A percentile compares a stretch with the other conserved stretches of the same genome.
phyloP scores from a whole-genome alignment of 2,329 filamentous ascomycete genomes.

The Erysiphe neolycopersici region DNA sequence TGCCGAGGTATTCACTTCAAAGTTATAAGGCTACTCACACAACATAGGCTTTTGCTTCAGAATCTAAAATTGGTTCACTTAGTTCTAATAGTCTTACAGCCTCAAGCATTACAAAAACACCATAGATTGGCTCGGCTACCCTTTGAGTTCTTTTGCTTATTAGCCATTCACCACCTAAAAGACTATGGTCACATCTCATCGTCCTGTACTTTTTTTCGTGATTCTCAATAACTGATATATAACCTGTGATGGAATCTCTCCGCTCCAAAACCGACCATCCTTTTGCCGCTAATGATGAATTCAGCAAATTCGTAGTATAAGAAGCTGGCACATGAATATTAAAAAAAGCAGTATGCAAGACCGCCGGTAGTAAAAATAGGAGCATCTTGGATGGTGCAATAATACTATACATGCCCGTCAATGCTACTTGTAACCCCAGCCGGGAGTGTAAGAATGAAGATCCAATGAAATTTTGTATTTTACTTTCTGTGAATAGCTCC shows the following conservation, averaged over 20 bases:
- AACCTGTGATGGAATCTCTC: conserved; percentile 68
- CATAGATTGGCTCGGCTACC: conserved; percentile 70
- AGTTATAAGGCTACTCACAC: conserved; percentile 31
- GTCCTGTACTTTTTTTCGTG: conserved; percentile 43
- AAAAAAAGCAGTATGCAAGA: conserved; percentile 41
- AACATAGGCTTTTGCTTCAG: conserved; percentile 53
- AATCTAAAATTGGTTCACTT: conserved; percentile 25
- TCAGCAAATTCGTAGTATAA: conserved; percentile 32
- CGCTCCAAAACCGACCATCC: conserved; percentile 58
- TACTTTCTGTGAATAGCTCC: conserved; percentile 14
- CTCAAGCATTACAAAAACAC: conserved; percentile 89
- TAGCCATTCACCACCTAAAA: conserved; percentile 81
- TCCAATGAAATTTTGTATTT: conserved; percentile 27
- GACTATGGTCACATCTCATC: conserved; percentile 78
- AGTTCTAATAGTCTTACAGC: conserved; percentile 57
- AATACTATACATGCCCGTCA: conserved; percentile 36
- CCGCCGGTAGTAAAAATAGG: conserved; percentile 38
- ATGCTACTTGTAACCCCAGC: conserved; percentile 40
- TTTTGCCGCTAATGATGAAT: conserved; percentile 33
- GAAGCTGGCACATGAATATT: conserved; percentile 49
- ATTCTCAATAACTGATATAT: conserved; percentile 73
- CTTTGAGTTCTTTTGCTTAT: conserved; percentile 34
- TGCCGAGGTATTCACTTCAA: neutral
- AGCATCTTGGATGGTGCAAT: conserved; percentile 43
- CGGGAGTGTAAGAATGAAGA: conserved; percentile 37